Base-by-base conservation (phyloP, 116 monocot species). In the Thalassia testudinum region DNA sequence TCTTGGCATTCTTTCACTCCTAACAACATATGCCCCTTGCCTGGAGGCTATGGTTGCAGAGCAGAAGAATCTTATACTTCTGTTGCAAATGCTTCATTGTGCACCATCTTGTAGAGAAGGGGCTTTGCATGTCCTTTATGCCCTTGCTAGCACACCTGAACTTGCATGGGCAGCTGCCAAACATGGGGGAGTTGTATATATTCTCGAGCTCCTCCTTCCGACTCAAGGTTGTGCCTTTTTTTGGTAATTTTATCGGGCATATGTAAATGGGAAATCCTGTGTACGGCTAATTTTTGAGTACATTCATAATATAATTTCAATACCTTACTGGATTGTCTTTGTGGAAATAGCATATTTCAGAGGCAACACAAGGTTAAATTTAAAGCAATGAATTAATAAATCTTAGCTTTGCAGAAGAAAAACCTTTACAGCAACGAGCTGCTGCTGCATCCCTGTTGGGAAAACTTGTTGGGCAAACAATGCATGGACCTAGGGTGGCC, bases 121-220 rank as follows among this genome's bases (percentile, higher is more conserved):
- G 23, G 85, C 82, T 69, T 75, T 97, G 60, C 77, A 70, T 65
- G 89, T 88, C 42, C 85, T 97, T 5, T 97, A 85, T 77, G 81
- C 89, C 49, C 65, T 97, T 53, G 95, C 95, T 30, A 68, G 79
- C 61, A 85, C 89, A 27, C 72, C 95, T 43, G 89, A 97, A 69
- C 89, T 97, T 56, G 89, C 89, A 47, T 97, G 95, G 95, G 85
- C 89, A 64, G 89, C 81, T 28, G 95, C 95, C 27, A 97, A 97
- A 69, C 85, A 97, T 72, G 95, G 95, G 49, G 95, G 95, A 37
- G 95, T 88, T 40, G 95, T 97, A 1, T 97, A 88, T 56, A 82
- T 85, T 72, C 95, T 97, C 65, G 85, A 97, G 60, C 88, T 97
- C 54, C 77, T 97, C 51, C 73, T 97, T 61, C 95, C 95, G 42